Percentiles rank a stretch among this genome's conserved stretches.
phyloP scores from a whole-genome alignment of 371 early-diverging fungal species.

The Lichtheimia hyalospora region DNA sequence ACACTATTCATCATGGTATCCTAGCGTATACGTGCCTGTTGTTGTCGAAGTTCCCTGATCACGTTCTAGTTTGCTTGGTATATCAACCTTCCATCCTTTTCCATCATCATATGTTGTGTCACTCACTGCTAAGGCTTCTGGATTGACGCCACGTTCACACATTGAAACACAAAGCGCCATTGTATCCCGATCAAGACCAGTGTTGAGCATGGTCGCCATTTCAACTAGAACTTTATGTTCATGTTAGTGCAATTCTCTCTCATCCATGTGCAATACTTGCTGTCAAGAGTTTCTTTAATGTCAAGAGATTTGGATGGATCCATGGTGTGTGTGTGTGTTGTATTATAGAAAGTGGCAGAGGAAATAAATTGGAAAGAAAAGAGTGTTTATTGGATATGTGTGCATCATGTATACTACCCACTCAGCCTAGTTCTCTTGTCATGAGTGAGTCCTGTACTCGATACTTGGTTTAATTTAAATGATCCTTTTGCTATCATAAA shows the following conservation, averaged over 20 bases:
- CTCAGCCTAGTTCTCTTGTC: neutral
- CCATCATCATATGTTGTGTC: neutral
- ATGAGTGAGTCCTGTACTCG: no score
- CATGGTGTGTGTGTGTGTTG: neutral
- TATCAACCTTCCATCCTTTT: neutral
- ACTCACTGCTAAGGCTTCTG: slow-evolving; percentile 78
- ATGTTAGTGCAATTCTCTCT: neutral
- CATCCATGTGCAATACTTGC: slow-evolving; percentile 8
- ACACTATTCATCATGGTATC: no score
- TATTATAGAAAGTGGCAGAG: neutral
- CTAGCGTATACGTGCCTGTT: neutral
- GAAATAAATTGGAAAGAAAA: neutral
- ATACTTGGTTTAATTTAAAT: no score
- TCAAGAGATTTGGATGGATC: slow-evolving; percentile 1
- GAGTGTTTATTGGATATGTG: neutral
- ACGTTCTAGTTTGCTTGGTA: slow-evolving; percentile 37
- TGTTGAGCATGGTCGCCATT: slow-evolving; percentile 68
- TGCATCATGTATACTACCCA: slow-evolving; percentile 4
- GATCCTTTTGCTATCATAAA: no score
- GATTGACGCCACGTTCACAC: slow-evolving; percentile 79
- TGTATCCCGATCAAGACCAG: slow-evolving; percentile 72
- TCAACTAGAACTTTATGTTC: slow-evolving; percentile 42
- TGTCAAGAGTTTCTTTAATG: slow-evolving; percentile 26
- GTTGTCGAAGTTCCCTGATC: slow-evolving; percentile 62
- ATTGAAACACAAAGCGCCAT: slow-evolving; percentile 71